These are phyloP conservation scores for Cercospora janseana DNA, from an alignment of 2,329 filamentous ascomycete species.

Conservation along the genomic window DNA sequence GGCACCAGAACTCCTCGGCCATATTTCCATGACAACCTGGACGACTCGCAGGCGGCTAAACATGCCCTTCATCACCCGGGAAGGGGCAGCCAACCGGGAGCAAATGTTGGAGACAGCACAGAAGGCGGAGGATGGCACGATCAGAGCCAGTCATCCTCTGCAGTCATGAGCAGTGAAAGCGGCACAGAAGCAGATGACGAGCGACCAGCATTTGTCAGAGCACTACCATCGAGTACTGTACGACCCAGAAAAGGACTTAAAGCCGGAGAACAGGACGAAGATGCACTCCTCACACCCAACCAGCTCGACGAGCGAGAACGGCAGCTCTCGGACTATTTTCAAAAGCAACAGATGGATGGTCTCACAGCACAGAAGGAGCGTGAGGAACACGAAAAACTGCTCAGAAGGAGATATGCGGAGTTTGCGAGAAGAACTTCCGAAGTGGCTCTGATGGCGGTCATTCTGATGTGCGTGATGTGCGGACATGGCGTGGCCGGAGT, in stretches of 20 bases:
- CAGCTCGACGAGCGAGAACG: slow-evolving; percentile 48
- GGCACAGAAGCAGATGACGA: slow-evolving; percentile 96
- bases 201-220: slow-evolving; percentile 69
- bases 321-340: slow-evolving; percentile 42
- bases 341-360: slow-evolving; percentile 25
- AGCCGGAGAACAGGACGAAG: slow-evolving; percentile 45
- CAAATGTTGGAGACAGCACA: not conserved
- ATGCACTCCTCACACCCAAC: slow-evolving; percentile 49
- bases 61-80: not conserved
- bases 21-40: slow-evolving; percentile 30
- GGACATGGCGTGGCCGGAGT: slow-evolving; percentile 36
- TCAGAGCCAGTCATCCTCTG: slow-evolving; percentile 40
- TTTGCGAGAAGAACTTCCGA: slow-evolving; percentile 67
- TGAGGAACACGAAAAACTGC: slow-evolving; percentile 59
- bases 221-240: slow-evolving; percentile 74
- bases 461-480: slow-evolving; percentile 49
- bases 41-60: slow-evolving; percentile 21
- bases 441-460: slow-evolving; percentile 53
- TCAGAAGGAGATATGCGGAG: slow-evolving; percentile 84
- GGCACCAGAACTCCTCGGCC: slow-evolving; percentile 33
- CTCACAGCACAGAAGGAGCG: slow-evolving; percentile 44
- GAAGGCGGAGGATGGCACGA: slow-evolving; percentile 18
- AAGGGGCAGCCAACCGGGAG: not conserved
- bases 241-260: slow-evolving; percentile 75
- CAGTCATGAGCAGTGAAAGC: slow-evolving; percentile 73